Evolutionary conservation across 306 rosid genomes (phyloP), one percentile per base, ranked within the genome.

Genomic region (Pyrus pyrifolia): DNA sequence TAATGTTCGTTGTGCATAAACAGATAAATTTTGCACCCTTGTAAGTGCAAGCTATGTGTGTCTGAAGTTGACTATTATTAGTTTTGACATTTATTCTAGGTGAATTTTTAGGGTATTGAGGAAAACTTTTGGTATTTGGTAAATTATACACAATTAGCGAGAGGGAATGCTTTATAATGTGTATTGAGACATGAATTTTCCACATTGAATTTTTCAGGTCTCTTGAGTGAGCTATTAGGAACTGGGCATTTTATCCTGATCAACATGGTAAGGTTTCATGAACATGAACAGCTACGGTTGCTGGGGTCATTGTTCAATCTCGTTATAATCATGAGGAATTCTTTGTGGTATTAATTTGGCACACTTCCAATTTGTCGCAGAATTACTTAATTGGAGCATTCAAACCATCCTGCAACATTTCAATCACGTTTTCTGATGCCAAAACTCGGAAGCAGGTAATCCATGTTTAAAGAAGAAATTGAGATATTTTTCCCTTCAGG

Each of bases 361-460:
- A 8, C 51, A 22, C 7, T 62, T 71, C n/a, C 11, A 17, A 33
- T 63, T 18, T 67, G 27, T 79, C 53, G 15, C 84, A 96, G 99
- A 96, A 96, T 88, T 96, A 89, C 87, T 84, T 96, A 76, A 91
- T 96, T 46, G 99, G 98, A 88, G 99, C 99, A 82, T 96, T 96
- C 93, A 96, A 96, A 87, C 99, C 99, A 51, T 91, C 99, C 27
- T 92, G 98, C 76, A 88, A 85, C 82, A 83, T 96, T 68, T 80
- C 96, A 71, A 85, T 96, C 79, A 76, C 98, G 57, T 89, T 96
- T 73, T 51, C 84, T 7, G 99, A 96, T 86, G 99, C 92, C 14
- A 96, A 96, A 82, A 96, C 82, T 64, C 93, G 99, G 3, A 96
- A 92, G 87, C 99, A 96, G 99, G 99, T 92, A 79, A 25, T 53